Base-by-base conservation (phyloP, 106 monocot species). In the Narthecium ossifragum region DNA sequence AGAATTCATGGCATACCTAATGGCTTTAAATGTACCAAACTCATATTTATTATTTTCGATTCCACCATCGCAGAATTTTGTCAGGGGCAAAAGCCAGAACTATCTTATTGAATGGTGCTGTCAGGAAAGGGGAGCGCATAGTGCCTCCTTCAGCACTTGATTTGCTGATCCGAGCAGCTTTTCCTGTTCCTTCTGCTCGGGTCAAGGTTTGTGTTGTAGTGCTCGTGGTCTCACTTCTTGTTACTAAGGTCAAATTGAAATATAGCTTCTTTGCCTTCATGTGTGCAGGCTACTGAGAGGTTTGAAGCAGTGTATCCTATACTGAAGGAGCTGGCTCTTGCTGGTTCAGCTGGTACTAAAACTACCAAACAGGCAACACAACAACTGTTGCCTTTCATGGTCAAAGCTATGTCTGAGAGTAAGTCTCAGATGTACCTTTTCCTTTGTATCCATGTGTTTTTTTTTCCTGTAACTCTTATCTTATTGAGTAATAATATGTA, bases 91-190 rank as follows among this genome's bases (percentile, higher is more conserved):
- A 99, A 70, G 84, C 85, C 41, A 77, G 77, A n/a, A 25, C 81
- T 46, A 79, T 91, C 60, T 73, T 99, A 57, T 52, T 85, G 51
- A 88, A 99, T 73, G 86, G 91, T 61, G 84, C 85, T 60, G 82
- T 92, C 17, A 87, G 91, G 55, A 99, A 88, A 70, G 91, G 98
- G 46, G 98, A 99, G 31, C 84, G 98, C 18, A 29, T 99, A 26
- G 69, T 99, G 31, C 79, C 98, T 18, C 98, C 98, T 63, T 53
- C 71, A 67, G 61, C 88, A 39, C 68, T 99, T 54, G 98, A 91
- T 68, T 62, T 82, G 61, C 67, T 99, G 59, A 82, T 87, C 85
- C 73, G 78, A 22, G 68, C 70, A 41, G 72, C 91, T 37, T 92
- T 99, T 70, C 79, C 86, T 61, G 40, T 57, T 38, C 64, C 86